Evolutionary conservation across 495 filamentous ascomycete species (phyloP), one percentile per base, ranked within the genome.

Genomic region (Aspergillus ellipticus): DNA sequence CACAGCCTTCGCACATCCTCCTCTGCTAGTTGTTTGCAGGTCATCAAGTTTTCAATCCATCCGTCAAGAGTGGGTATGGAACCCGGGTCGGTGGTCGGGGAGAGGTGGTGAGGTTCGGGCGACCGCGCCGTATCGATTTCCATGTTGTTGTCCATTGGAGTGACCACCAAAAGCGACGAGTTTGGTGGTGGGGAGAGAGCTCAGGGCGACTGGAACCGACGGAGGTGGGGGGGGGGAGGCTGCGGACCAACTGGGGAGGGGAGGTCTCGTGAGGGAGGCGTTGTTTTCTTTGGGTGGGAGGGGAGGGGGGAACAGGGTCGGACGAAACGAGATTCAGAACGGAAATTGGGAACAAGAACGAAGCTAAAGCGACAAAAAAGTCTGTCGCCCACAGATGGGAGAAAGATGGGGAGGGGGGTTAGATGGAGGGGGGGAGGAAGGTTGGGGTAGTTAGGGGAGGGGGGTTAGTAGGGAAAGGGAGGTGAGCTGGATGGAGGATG

Each of bases 11-110:
- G 92, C 56, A 98, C 94, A 73, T 98, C 95, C 26, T 82, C 79
- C 80, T 98, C 94, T 51, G 89, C 83, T 73, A 98, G 80, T 80
- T 97, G 95, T 75, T 98, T 98, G 86, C 94, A 98, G 69, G 76
- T 87, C 94, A 98, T 98, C 76, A 98, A 78, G 74, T 82, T 94
- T 79, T 96, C 92, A 69, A 98, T 98, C 94, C 94, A 98, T 60
- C 93, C 91, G 73, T 98, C 94, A 37, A 97, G 77, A 33, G 92
- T 95, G 33, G 91, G 87, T 76, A 96, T 94, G 54, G 91, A 88
- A 31, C 89, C 82, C 9, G 95, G 86, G 72, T 97, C 95, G 47
- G 84, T 80, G 20, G 81, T 77, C 59, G 88, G 84, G 51, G 87
- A 81, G 65, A 90, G 74, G 62, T 81, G 78, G 69, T 92, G 83